Evolutionary conservation across 169 alveolate species (phyloP), one percentile per base, ranked within the genome.

Genomic region (Plasmodium berghei): DNA sequence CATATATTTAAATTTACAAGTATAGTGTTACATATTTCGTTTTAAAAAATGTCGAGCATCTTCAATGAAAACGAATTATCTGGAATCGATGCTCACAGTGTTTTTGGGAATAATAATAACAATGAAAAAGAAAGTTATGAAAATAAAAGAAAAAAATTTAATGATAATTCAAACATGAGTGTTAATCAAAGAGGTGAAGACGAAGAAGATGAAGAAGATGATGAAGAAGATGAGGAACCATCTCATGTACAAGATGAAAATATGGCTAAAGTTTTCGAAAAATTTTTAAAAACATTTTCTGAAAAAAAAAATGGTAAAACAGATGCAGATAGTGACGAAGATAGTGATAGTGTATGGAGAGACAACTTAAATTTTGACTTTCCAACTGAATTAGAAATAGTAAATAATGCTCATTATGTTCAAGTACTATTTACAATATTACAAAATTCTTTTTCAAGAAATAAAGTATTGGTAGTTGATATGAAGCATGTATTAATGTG

Each of bases 161-260:
- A 64, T 8, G 89, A 77, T 2, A 77, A 64, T 64, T 77, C 89
- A 0, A 46, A 77, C 22, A 9, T 77, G 8, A 70, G 75, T 55
- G 20, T 3, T 10, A 77, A 77, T 20, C 61, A 49, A 45, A 48
- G 28, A 34, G 42, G 54, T 16, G 87, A 54, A 20, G 87, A 24
- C 2, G 83, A 72, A 18, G 69, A 73, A 9, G 89, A 77, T 49
- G 89, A 77, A 42, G 89, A 77, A 24, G 89, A 77, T 14, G 80
- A 58, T 4, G 89, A 77, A 9, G 89, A 77, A 49, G 89, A 77
- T 34, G 96, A 93, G 40, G 96, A 93, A 46, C 93, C 96, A 28
- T 87, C 95, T 1, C 85, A 92, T 77, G 93, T 93, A 28, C 96
- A 93, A 88, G 96, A 93, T 89, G 91, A 92, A 20, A 93, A 93